Evolutionary conservation across 805 yeast genomes (phyloP).

Genomic region (Blastobotrys muscicola): DNA sequence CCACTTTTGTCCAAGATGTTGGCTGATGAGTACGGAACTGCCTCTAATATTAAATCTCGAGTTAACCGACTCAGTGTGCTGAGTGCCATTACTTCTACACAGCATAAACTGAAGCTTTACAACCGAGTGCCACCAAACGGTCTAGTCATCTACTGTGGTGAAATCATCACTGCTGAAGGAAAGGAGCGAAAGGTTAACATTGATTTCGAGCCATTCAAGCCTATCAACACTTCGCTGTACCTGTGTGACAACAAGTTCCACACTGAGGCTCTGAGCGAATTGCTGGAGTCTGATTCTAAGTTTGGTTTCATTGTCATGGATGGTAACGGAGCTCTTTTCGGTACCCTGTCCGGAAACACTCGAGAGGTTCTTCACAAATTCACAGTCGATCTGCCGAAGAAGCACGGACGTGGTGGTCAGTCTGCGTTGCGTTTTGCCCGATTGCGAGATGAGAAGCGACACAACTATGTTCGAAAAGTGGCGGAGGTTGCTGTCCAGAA

Average conservation of each 20-base stretch:
- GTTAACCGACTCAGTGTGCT: slow-evolving; percentile 92
- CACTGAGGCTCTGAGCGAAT: slow-evolving; percentile 91
- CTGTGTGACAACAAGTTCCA: slow-evolving; percentile 97
- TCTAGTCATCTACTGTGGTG: slow-evolving; percentile 95
- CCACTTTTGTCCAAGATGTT: slow-evolving; percentile 80
- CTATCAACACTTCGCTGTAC: slow-evolving; percentile 93
- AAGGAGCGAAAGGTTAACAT: slow-evolving; percentile 94
- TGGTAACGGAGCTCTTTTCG: slow-evolving; percentile 97
- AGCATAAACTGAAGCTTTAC: slow-evolving; percentile 88
- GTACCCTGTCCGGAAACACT: slow-evolving; percentile 91
- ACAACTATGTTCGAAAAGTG: slow-evolving; percentile 94
- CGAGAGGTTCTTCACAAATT: slow-evolving; percentile 94
- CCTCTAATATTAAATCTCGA: slow-evolving; percentile 94
- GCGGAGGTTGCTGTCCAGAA: slow-evolving; percentile 98
- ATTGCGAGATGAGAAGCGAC: slow-evolving; percentile 98
- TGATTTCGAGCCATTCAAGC: slow-evolving; percentile 98
- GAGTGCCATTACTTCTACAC: slow-evolving; percentile 96
- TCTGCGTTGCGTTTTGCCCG: slow-evolving; percentile 98
- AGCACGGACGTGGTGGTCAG: slow-evolving; percentile 99
- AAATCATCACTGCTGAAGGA: slow-evolving; percentile 92
- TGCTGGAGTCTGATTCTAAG: slow-evolving; percentile 89
- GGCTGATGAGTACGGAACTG: slow-evolving; percentile 98
- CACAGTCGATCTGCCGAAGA: slow-evolving; percentile 95
- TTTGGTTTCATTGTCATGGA: slow-evolving; percentile 99
- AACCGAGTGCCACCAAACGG: slow-evolving; percentile 90